These are phyloP conservation scores for Globisporangium heterothallicum DNA, from an alignment of 352 stramenopile species.

Conservation along the genomic window DNA sequence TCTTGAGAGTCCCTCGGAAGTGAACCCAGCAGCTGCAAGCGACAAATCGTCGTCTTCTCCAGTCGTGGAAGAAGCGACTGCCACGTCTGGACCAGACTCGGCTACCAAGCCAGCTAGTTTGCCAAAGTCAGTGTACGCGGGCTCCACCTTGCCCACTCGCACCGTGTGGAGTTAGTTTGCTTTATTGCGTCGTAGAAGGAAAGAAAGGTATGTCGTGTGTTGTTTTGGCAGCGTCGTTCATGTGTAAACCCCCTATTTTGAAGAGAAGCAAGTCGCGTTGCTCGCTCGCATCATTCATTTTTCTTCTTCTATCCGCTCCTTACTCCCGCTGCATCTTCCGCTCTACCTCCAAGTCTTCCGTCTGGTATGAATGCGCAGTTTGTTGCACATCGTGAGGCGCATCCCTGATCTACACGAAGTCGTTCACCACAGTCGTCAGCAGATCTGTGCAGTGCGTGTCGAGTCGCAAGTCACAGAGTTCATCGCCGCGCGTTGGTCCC, in stretches of 20 bases:
- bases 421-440: constrained; percentile 33
- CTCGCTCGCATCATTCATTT: neutral
- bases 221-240: neutral
- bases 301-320: neutral
- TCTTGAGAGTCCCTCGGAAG: constrained; percentile 4
- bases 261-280: neutral
- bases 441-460: constrained; percentile 50
- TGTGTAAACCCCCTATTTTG: neutral
- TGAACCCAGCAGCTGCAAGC: too few species aligned
- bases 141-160: constrained; percentile 34
- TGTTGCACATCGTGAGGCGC: neutral
- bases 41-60: neutral
- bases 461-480: constrained; percentile 69
- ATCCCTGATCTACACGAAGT: constrained; percentile 6
- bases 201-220: neutral
- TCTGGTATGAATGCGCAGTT: too few species aligned
- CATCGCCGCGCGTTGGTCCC: constrained; percentile 82
- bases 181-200: neutral
- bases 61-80: neutral
- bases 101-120: constrained; percentile 9
- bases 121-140: constrained; percentile 21
- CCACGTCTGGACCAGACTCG: neutral
- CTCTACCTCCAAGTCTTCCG: too few species aligned
- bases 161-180: constrained; percentile 46
- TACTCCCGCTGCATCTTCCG: too few species aligned